Evolutionary conservation across 257 asterid genomes (phyloP).

Genomic region (Penstemon eatonii): DNA sequence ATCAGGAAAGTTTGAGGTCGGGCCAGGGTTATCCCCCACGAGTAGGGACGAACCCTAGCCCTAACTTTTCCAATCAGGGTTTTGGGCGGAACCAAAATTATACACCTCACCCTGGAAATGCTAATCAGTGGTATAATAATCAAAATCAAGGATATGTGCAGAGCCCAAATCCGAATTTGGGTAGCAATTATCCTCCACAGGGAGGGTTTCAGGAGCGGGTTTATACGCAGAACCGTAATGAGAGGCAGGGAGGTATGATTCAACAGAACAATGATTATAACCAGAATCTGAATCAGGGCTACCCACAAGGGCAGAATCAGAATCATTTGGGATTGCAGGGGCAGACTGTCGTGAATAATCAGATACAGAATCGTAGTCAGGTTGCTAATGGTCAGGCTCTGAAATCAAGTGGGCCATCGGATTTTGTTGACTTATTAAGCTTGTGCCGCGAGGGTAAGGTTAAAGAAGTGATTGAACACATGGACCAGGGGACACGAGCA

Average conservation of each 20-base stretch:
- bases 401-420: constrained; percentile 26
- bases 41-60: constrained; percentile 29
- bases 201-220: constrained; percentile 50
- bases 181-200: constrained; percentile 42
- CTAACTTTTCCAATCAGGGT: constrained; percentile 41
- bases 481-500: constrained; percentile 76
- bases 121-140: constrained; percentile 34
- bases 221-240: constrained; percentile 32
- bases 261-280: constrained; percentile 31
- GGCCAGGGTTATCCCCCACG: constrained; percentile 27
- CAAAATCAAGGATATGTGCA: constrained; percentile 42
- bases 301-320: constrained; percentile 26
- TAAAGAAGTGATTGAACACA: constrained; percentile 71
- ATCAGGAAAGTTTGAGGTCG: constrained; percentile 34
- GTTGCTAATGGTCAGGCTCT: constrained; percentile 31
- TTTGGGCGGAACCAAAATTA: constrained; percentile 40
- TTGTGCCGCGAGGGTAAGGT: constrained; percentile 75
- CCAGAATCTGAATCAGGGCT: constrained; percentile 29
- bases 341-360: constrained; percentile 35
- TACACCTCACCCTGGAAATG: constrained; percentile 38
- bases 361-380: constrained; percentile 43
- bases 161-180: constrained; percentile 32
- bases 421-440: constrained; percentile 49
- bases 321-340: constrained; percentile 33
- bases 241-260: constrained; percentile 39